phyloP scores from a whole-genome alignment of 176 grass and related monocot species.

The Puya raimondii region DNA sequence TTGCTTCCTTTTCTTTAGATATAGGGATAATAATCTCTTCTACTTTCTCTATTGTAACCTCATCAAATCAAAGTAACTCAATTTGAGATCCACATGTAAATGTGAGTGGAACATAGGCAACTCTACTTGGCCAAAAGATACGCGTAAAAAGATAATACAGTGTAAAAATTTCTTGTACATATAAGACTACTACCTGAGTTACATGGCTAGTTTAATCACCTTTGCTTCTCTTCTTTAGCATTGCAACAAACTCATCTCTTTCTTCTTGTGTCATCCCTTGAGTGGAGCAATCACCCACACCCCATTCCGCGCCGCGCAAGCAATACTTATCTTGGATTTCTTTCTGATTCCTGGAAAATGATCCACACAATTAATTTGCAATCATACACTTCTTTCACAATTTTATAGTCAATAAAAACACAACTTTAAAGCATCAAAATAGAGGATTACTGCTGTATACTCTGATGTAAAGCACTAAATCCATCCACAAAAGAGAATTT shows the following conservation, averaged over 20 bases:
- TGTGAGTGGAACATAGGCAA: too few species aligned
- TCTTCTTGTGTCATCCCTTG: constrained; percentile 87
- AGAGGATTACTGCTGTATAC: background rate
- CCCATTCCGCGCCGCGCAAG: constrained; percentile 88
- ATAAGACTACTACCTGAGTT: background rate
- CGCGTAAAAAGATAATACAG: too few species aligned
- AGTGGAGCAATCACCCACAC: constrained; percentile 87
- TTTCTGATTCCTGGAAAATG: constrained; percentile 54
- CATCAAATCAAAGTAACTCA: too few species aligned
- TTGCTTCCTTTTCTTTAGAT: too few species aligned
- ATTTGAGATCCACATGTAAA: too few species aligned
- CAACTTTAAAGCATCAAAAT: background rate
- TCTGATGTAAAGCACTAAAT: too few species aligned
- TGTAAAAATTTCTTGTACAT: too few species aligned
- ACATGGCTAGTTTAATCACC: constrained; percentile 21
- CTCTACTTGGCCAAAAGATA: too few species aligned
- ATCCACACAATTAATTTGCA: background rate
- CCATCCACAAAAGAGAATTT: background rate
- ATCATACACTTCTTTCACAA: background rate
- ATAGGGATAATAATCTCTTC: too few species aligned
- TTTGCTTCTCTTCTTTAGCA: constrained; percentile 60
- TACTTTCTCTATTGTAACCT: too few species aligned
- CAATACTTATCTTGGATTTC: constrained; percentile 88
- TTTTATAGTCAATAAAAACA: background rate
- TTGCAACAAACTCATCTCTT: constrained; percentile 66